Percentiles rank a stretch among this genome's conserved stretches.
phyloP scores from a whole-genome alignment of 148 eudicot genomes.

The Chenopodium album region DNA sequence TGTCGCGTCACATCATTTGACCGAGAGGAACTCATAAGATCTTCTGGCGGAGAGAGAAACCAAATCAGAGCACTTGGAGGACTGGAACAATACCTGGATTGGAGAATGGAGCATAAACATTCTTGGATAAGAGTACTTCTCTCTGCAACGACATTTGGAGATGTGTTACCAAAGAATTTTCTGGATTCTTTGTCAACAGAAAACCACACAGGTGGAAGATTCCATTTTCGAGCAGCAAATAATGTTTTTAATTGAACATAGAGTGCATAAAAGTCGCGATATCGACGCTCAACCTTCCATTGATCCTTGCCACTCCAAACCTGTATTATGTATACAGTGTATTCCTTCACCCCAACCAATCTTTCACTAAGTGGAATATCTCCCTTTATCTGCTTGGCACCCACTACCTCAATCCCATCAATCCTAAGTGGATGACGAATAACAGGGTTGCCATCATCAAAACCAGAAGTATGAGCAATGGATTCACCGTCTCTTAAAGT shows the following conservation, averaged over 20 bases:
- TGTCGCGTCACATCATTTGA: constrained; percentile 33
- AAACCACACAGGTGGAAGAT: constrained; percentile 84
- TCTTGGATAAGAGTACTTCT: constrained; percentile 86
- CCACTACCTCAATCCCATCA: constrained; percentile 77
- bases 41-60: constrained; percentile 74
- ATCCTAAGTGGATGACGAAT: constrained; percentile 45
- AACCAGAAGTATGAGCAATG: constrained; percentile 65
- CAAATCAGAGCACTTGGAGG: constrained; percentile 54
- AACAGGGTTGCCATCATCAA: constrained; percentile 34
- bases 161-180: constrained; percentile 79
- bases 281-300: constrained; percentile 93
- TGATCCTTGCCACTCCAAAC: constrained; percentile 61
- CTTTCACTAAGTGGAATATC: constrained; percentile 88
- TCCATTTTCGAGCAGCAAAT: constrained; percentile 62
- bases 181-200: constrained; percentile 72
- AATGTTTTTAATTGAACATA: constrained; percentile 59
- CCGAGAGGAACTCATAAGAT: constrained; percentile 42
- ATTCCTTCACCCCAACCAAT: constrained; percentile 88
- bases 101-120: constrained; percentile 67
- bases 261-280: constrained; percentile 88
- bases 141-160: constrained; percentile 81
- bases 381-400: constrained; percentile 77
- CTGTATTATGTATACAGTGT: constrained; percentile 71
- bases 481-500: constrained; percentile 69
- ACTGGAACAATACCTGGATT: constrained; percentile 38